Base-by-base conservation (phyloP, 2,329 filamentous ascomycete species). In the Thermoascus crustaceus region DNA sequence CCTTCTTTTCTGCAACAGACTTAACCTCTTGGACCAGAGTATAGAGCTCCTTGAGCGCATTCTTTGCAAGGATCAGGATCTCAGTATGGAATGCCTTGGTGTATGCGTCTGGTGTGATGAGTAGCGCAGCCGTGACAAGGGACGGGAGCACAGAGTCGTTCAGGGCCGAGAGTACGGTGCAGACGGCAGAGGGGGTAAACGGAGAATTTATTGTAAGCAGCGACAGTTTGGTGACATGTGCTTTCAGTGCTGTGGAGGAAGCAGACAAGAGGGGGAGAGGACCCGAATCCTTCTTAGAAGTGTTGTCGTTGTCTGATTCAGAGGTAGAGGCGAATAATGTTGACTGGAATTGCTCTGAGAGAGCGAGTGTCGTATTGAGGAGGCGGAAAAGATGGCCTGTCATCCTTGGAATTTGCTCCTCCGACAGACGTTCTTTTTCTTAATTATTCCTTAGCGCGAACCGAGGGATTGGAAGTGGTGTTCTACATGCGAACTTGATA, bases 171-270 rank as follows among this genome's bases (percentile, higher is more conserved):
- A 95, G 65, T 9, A 93, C 77, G 16, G 73, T 78, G 7, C 63
- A 65, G 21, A 94, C 71, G 4, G 85, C 88, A 1, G 80, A 78
- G 0, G 85, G 79, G 0, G 87, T 91, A 47, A 94, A 93, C 1
- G 89, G 88, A 11, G 85, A 75, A 52, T 85, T 94, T 52, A 93
- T 82, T 1, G 91, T 75, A 8, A 96, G 73, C 1, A 95, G 78
- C 0, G 85, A 89, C 17, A 95, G 71, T 44, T 94, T 94, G 4
- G 87, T 94, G 2, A 80, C 76, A 54, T 95, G 86, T 0, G 87
- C 85, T 55, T 77, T 80, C 40, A 94, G 76, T 4, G 93, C 70
- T 17, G 72, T 75, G 1, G 85, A 75, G 0, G 83, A 74, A 49
- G 88, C 81, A 48, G 75, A 73, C 21, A 88, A 76, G 39, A 89